Conservation (phyloP, 768 basidiomycete species). For the Suillus discolor region DNA sequence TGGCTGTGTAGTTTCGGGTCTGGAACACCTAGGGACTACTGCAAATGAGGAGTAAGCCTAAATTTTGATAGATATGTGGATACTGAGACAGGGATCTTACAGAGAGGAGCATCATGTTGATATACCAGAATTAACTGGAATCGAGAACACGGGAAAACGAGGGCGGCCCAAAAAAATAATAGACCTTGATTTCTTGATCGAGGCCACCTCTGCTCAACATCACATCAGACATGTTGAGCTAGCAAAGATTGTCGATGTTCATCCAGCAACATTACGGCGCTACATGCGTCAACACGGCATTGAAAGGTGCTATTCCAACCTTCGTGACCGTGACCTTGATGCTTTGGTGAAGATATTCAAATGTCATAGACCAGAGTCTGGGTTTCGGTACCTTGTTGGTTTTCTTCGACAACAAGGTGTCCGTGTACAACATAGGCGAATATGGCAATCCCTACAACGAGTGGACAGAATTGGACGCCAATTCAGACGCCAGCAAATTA, state of each 20-base stretch:
- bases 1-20: constrained; percentile 6
- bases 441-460: constrained; percentile 12
- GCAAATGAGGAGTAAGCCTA: background rate
- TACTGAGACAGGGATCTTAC: background rate
- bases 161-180: constrained; percentile 18
- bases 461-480: constrained; percentile 13
- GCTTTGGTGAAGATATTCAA: constrained; percentile 18
- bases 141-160: constrained; percentile 3
- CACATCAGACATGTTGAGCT: constrained; percentile 12
- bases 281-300: constrained; percentile 17
- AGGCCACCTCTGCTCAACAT: constrained; percentile 10
- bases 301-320: constrained; percentile 12
- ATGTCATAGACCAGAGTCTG: constrained; percentile 14
- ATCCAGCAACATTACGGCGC: constrained; percentile 17
- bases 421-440: constrained; percentile 15
- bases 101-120: background rate
- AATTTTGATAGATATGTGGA: background rate
- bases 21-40: constrained; percentile 5
- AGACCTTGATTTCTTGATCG: constrained; percentile 11
- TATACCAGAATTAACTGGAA: constrained; percentile 4
- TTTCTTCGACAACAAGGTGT: constrained; percentile 17
- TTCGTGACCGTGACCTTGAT: constrained; percentile 24
- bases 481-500: constrained; percentile 2
- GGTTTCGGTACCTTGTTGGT: constrained; percentile 20
- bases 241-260: constrained; percentile 14